Conservation (phyloP, 371 early-diverging fungal species). For the Rhizopus microsporus region DNA sequence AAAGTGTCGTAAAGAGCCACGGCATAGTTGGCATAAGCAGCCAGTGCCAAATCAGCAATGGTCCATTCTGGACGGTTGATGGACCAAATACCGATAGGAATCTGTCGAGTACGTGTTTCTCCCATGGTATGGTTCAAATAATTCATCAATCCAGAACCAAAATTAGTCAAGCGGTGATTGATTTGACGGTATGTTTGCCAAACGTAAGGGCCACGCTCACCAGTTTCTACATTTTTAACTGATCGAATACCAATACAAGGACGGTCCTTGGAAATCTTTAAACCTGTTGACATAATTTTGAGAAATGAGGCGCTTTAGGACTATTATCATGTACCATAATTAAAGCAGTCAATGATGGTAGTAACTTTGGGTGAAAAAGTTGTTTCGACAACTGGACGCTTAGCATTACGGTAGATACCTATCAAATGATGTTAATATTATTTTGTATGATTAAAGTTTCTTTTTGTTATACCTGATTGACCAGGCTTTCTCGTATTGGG, state of each 20-base stretch:
- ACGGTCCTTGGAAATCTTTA: conserved; percentile 37
- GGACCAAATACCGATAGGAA: conserved; percentile 68
- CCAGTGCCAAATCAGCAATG: conserved; percentile 71
- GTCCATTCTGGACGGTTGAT: conserved; percentile 95
- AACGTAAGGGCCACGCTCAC: conserved; percentile 67
- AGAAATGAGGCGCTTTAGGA: not conserved
- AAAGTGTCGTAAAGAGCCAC: conserved; percentile 97
- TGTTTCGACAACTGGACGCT: conserved; percentile 23
- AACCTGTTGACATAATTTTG: conserved; percentile 19
- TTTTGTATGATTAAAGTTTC: not conserved
- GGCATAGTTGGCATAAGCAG: conserved; percentile 59
- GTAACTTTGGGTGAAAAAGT: conserved; percentile 41
- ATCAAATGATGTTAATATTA: conserved; percentile 4
- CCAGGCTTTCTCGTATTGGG: conserved; percentile 44
- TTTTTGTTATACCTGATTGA: conserved; percentile 40
- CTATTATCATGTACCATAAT: conserved; percentile 30
- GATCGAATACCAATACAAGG: conserved; percentile 61
- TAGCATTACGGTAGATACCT: conserved; percentile 46
- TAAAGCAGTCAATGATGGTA: conserved; percentile 44
- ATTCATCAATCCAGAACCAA: conserved; percentile 63
- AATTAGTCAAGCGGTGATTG: conserved; percentile 66
- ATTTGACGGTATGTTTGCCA: conserved; percentile 82
- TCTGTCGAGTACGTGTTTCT: conserved; percentile 30
- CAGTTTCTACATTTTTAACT: conserved; percentile 47
- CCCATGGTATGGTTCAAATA: conserved; percentile 45